Conservation (phyloP, 352 stramenopile genomes). For the Phytophthora aleatoria region DNA sequence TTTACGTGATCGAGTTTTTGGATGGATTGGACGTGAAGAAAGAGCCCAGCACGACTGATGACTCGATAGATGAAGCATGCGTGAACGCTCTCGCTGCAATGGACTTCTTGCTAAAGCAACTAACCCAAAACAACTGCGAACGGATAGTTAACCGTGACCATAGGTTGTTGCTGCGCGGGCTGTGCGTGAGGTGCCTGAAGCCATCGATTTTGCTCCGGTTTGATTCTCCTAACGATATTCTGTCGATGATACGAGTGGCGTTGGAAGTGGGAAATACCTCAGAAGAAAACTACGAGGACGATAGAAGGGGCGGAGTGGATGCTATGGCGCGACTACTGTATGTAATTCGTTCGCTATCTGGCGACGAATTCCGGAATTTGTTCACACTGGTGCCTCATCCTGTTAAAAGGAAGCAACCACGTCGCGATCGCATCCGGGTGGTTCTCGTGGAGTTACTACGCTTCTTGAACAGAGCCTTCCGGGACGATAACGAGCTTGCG, state of each 20-base stretch:
- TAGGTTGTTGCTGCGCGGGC: constrained; percentile 36
- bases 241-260: constrained; percentile 41
- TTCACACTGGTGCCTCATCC: constrained; percentile 36
- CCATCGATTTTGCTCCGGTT: constrained; percentile 62
- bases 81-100: constrained; percentile 43
- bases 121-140: constrained; percentile 27
- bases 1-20: constrained; percentile 46
- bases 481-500: constrained; percentile 4
- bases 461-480: constrained; percentile 40
- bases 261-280: constrained; percentile 14
- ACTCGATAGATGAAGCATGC: constrained; percentile 37
- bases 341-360: constrained; percentile 39
- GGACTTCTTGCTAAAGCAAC: constrained; percentile 39
- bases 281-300: not conserved
- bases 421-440: constrained; percentile 50
- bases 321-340: constrained; percentile 41
- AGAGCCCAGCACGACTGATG: constrained; percentile 18
- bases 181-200: constrained; percentile 49
- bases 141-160: constrained; percentile 17
- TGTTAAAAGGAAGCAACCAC: constrained; percentile 52
- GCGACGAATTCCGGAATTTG: constrained; percentile 39
- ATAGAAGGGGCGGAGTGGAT: constrained; percentile 33
- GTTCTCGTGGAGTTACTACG: constrained; percentile 49
- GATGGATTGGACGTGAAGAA: constrained; percentile 28
- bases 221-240: constrained; percentile 51